Base-by-base conservation (phyloP, 495 filamentous ascomycete genomes). In the Xylaria acuta region DNA sequence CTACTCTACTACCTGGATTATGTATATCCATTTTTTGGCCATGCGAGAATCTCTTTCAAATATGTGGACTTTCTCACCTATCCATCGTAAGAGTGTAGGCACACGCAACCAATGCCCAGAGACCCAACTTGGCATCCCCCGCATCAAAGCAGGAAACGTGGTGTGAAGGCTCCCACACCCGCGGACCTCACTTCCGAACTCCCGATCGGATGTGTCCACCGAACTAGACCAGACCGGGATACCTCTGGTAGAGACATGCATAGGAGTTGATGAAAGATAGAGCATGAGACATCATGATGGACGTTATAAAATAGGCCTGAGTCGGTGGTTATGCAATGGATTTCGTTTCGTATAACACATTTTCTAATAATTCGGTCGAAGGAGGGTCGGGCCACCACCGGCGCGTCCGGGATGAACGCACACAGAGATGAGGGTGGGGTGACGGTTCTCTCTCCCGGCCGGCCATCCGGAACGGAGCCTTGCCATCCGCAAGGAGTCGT, bases 161-260 rank as follows among this genome's bases (percentile, higher is more conserved):
- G 66, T 59, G 66, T 69, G 47, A 69, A 59, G 51, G 59, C 45
- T 58, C 25, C 22, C 38, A 27, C 16, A 16, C 38, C 38, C 36
- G 27, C 66, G 66, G 66, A 69, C 22, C 51, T 69, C 22, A 12
- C 36, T 69, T n/a, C 66, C 66, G 66, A 20, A 27, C 32, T 66
- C 64, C 64, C 64, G 14, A 69, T 43, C 18, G 8, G 56, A 54
- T 54, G 3, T 3, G 3, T 34, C 20, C 56, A 38, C 27, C 34
- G 32, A 59, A 38, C 30, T 34, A 58, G 54, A 58, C 51, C 25
- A 56, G 53, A 32, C 53, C 53, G 27, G 53, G 53, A 22, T 51
- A 11, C 47, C 47, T 51, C 47, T n/a, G 14, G n/a, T 25, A 51
- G 3, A 9, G 47, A 54, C 5, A 18, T 47, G 18, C 11, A 34